A percentile compares a stretch with the other conserved stretches of the same genome.
Evolutionary conservation across 116 monocot species (phyloP).

Genomic region (Posidonia oceanica): DNA sequence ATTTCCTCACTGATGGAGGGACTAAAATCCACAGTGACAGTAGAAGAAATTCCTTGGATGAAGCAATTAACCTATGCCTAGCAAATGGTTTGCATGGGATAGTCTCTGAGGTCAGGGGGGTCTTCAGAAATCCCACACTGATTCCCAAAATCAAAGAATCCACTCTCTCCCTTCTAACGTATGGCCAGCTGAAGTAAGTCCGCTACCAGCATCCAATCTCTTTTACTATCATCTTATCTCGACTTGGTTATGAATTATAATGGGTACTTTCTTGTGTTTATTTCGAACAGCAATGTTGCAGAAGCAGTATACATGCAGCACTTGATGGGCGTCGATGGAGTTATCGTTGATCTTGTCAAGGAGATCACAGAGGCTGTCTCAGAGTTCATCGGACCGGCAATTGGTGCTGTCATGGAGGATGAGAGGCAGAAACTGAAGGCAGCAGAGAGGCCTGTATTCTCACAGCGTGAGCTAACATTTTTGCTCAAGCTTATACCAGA

Average conservation of each 20-base stretch:
- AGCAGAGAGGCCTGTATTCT: slow-evolving; percentile 41
- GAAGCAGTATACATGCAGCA: slow-evolving; percentile 85
- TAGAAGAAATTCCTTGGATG: slow-evolving; percentile 80
- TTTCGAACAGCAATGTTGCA: slow-evolving; percentile 47
- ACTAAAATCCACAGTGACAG: slow-evolving; percentile 34
- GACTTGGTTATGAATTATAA: neutral
- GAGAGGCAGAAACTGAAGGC: neutral
- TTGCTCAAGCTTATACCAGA: slow-evolving; percentile 77
- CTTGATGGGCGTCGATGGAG: slow-evolving; percentile 84
- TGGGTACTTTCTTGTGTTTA: neutral
- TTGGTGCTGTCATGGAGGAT: neutral
- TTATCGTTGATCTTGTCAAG: slow-evolving; percentile 71
- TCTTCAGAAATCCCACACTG: slow-evolving; percentile 48
- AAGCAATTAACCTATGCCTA: slow-evolving; percentile 50
- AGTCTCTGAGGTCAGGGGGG: slow-evolving; percentile 56
- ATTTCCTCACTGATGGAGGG: slow-evolving; percentile 87
- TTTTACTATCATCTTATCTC: neutral
- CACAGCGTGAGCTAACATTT: slow-evolving; percentile 49
- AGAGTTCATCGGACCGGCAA: slow-evolving; percentile 14
- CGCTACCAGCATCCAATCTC: neutral
- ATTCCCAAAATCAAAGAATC: slow-evolving; percentile 58
- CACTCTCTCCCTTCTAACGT: slow-evolving; percentile 59
- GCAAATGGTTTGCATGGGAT: slow-evolving; percentile 51
- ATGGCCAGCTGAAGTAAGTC: slow-evolving; percentile 82
- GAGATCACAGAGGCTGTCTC: slow-evolving; percentile 58